Percentiles rank a stretch among this genome's conserved stretches.
Evolutionary conservation across 352 stramenopile species (phyloP).

Genomic region (Phytophthora sansomeana): DNA sequence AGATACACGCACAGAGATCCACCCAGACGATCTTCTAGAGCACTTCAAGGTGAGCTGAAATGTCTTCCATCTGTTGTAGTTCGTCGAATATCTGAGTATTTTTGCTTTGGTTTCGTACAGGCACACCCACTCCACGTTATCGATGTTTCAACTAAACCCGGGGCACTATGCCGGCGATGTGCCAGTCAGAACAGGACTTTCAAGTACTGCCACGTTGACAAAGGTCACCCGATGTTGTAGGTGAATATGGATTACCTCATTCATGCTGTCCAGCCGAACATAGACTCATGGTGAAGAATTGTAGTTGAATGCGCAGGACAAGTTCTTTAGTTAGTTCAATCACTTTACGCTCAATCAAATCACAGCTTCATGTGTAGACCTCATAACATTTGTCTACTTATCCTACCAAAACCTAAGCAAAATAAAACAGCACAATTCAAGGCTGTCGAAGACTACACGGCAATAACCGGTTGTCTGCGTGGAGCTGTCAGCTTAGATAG

Average conservation of each 20-base stretch:
- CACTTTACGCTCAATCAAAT: slow-evolving; percentile 12
- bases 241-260: slow-evolving; percentile 1
- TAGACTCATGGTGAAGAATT: background rate
- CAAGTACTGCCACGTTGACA: slow-evolving; percentile 76
- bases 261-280: slow-evolving; percentile 3
- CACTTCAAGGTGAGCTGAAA: slow-evolving; percentile 59
- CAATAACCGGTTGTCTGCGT: slow-evolving; percentile 50
- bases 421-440: slow-evolving; percentile 22
- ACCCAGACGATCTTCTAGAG: slow-evolving; percentile 56
- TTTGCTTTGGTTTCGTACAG: slow-evolving; percentile 36
- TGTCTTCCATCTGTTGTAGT: background rate
- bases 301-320: slow-evolving; percentile 4
- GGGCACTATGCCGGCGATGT: slow-evolving; percentile 59
- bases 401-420: slow-evolving; percentile 28
- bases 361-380: slow-evolving; percentile 16
- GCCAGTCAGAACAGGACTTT: slow-evolving; percentile 48
- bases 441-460: slow-evolving; percentile 43
- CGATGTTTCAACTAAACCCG: slow-evolving; percentile 60
- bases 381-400: slow-evolving; percentile 31
- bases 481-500: slow-evolving; percentile 46
- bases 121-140: slow-evolving; percentile 76
- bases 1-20: slow-evolving; percentile 45
- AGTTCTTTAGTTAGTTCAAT: slow-evolving; percentile 1
- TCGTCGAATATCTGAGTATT: background rate
- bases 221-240: slow-evolving; percentile 81